A percentile compares a stretch with the other conserved stretches of the same genome.
phyloP scores from a whole-genome alignment of 176 grass and related monocot genomes.

The Elymus sibiricus region DNA sequence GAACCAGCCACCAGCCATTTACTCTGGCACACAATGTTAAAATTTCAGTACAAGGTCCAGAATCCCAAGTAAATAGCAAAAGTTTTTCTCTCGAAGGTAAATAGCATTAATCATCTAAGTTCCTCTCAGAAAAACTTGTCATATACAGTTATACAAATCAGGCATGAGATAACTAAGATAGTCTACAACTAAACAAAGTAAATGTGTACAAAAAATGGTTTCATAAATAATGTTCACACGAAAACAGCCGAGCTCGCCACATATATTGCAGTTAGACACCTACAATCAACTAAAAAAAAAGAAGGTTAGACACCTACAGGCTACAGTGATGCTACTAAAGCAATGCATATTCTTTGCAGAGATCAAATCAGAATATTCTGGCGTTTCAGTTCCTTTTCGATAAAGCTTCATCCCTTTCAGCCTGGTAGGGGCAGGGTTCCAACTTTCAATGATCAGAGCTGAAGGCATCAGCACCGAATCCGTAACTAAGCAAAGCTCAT shows the following conservation, averaged over 20 bases:
- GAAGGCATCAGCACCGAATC: background rate
- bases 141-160: background rate
- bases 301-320: background rate
- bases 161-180: background rate
- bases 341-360: background rate
- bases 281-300: too few species aligned
- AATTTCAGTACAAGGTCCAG: conserved; percentile 4
- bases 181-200: background rate
- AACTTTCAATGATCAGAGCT: background rate
- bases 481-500: background rate
- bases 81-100: background rate
- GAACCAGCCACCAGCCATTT: conserved; percentile 72
- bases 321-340: background rate
- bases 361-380: conserved; percentile 16
- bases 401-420: background rate
- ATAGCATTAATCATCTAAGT: background rate
- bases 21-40: conserved; percentile 39
- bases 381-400: conserved; percentile 14
- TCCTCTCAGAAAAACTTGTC: background rate
- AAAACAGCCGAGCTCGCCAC: background rate
- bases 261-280: background rate
- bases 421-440: background rate
- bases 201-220: background rate
- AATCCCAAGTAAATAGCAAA: background rate
- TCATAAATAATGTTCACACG: background rate